phyloP scores from a whole-genome alignment of 169 alveolate genomes.

The Eimeria maxima region DNA sequence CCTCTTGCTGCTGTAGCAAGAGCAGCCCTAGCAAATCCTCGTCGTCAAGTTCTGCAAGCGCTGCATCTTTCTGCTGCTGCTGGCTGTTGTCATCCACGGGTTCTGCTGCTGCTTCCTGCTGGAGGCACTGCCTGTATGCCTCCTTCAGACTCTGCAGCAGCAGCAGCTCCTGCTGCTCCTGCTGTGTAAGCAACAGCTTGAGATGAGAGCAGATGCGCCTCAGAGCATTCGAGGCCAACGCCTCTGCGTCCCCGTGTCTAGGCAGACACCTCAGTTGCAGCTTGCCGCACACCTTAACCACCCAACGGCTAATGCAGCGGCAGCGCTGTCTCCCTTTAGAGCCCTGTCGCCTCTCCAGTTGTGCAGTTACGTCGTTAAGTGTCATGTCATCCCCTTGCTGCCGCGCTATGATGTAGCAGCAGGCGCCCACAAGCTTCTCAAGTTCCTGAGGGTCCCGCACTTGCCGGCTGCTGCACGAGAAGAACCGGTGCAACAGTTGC shows the following conservation, averaged over 20 bases:
- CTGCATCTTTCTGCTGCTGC: constrained; percentile 55
- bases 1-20: constrained; percentile 66
- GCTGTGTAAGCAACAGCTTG: constrained; percentile 63
- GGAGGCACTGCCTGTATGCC: constrained; percentile 55
- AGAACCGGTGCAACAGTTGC: constrained; percentile 74
- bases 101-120: constrained; percentile 31
- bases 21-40: constrained; percentile 49
- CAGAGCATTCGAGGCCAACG: constrained; percentile 52
- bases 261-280: constrained; percentile 76
- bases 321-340: constrained; percentile 73
- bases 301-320: constrained; percentile 72
- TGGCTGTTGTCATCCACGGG: not conserved
- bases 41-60: constrained; percentile 58
- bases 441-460: constrained; percentile 76
- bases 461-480: constrained; percentile 68
- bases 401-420: constrained; percentile 77
- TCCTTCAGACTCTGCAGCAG: constrained; percentile 60
- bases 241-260: constrained; percentile 35
- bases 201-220: constrained; percentile 44
- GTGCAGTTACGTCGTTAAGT: constrained; percentile 41
- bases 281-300: constrained; percentile 68
- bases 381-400: constrained; percentile 72
- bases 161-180: constrained; percentile 73
- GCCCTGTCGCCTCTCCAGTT: constrained; percentile 65
- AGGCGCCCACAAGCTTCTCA: constrained; percentile 75